phyloP scores from a whole-genome alignment of 345 rosid species.

The Brassica juncea region DNA sequence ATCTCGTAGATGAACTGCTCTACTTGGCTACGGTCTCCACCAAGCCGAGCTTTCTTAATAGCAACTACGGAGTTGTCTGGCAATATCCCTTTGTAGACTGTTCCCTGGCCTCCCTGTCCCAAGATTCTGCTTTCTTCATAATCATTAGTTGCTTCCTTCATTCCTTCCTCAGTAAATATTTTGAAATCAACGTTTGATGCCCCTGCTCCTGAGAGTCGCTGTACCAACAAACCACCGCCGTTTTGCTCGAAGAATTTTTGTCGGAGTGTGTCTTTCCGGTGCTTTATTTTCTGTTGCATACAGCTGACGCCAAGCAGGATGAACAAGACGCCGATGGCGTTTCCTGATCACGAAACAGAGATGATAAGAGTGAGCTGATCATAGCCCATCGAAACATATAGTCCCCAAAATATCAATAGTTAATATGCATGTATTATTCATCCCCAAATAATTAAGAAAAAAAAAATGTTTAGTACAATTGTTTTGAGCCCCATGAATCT shows the following conservation, averaged over 20 bases:
- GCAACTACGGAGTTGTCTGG: conserved; percentile 32
- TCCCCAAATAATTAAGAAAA: too few relatives aligned
- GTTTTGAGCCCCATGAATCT: too few relatives aligned
- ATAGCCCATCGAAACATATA: background rate
- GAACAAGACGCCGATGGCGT: background rate
- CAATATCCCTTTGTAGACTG: conserved; percentile 44
- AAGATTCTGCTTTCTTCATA: conserved; percentile 29
- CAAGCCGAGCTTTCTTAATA: conserved; percentile 40
- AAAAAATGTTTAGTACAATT: too few relatives aligned
- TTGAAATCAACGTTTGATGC: conserved; percentile 20
- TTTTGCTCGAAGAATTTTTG: conserved; percentile 30
- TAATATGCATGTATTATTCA: too few relatives aligned
- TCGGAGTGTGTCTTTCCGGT: background rate
- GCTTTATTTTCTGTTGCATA: background rate
- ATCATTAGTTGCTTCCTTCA: conserved; percentile 36
- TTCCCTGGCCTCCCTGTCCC: conserved; percentile 44
- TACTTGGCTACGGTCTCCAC: conserved; percentile 38
- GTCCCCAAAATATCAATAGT: too few relatives aligned
- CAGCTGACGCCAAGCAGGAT: background rate
- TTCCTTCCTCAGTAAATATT: conserved; percentile 34
- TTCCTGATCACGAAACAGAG: background rate
- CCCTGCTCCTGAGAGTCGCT: conserved; percentile 15
- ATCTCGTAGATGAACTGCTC: conserved; percentile 48
- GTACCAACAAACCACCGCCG: background rate
- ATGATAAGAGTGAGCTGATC: background rate